These are phyloP conservation scores for Pseudogymnoascus sp. DNA, from an alignment of 2,329 filamentous ascomycete genomes.

Conservation along the genomic window DNA sequence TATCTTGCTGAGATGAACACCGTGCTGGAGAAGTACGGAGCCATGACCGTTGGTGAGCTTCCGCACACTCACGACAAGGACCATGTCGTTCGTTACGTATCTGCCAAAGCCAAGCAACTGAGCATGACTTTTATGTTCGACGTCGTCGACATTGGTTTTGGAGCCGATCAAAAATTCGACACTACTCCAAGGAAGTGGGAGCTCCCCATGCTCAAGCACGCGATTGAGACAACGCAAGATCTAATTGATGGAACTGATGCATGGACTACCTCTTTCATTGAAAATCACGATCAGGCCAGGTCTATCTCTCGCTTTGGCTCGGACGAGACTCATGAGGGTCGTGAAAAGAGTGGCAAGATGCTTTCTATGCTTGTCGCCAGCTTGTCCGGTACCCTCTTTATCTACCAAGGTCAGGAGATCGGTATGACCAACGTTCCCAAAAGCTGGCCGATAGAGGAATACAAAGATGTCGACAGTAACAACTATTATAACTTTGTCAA, in stretches of 20 bases:
- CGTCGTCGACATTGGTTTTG: slow-evolving; percentile 53
- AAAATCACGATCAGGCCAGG: slow-evolving; percentile 57
- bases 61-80: slow-evolving; percentile 52
- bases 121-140: slow-evolving; percentile 67
- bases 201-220: slow-evolving; percentile 42
- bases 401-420: slow-evolving; percentile 51
- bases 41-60: slow-evolving; percentile 66
- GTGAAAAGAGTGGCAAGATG: slow-evolving; percentile 34
- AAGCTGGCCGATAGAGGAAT: slow-evolving; percentile 43
- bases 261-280: slow-evolving; percentile 54
- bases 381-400: slow-evolving; percentile 44
- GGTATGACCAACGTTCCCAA: slow-evolving; percentile 47
- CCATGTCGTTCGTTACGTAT: slow-evolving; percentile 54
- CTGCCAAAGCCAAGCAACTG: slow-evolving; percentile 50
- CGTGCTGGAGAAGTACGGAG: slow-evolving; percentile 52
- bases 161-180: slow-evolving; percentile 43
- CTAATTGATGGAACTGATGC: slow-evolving; percentile 46
- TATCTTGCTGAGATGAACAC: slow-evolving; percentile 60
- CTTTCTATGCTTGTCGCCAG: slow-evolving; percentile 39
- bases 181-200: slow-evolving; percentile 34
- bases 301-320: slow-evolving; percentile 44
- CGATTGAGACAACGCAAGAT: slow-evolving; percentile 43
- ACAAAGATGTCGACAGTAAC: slow-evolving; percentile 2
- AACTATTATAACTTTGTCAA: slow-evolving; percentile 14
- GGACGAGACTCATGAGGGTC: slow-evolving; percentile 18